Percentiles rank a stretch among this genome's conserved stretches.
Conservation (phyloP, 305 asterid species). For the Ilex paraguariensis region DNA sequence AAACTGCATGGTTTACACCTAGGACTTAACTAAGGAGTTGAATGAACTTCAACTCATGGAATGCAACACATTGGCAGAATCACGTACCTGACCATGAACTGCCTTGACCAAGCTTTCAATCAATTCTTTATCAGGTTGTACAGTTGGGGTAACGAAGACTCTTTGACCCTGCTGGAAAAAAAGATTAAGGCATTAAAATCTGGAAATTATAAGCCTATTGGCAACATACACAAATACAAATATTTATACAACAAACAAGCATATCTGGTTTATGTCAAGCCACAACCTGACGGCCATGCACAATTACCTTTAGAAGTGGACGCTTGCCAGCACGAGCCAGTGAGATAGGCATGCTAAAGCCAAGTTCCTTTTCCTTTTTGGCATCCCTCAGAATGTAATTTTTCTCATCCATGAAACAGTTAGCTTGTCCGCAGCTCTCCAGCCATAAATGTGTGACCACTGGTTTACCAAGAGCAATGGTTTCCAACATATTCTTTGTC, state of each 20-base stretch:
- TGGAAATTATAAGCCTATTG: not conserved
- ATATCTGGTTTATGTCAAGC: constrained; percentile 13
- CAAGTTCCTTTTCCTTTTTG: constrained; percentile 64
- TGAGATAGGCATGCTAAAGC: constrained; percentile 61
- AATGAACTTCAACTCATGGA: not conserved
- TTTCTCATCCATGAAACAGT: constrained; percentile 51
- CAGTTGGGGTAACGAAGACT: constrained; percentile 57
- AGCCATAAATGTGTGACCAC: constrained; percentile 79
- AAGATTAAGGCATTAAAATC: not conserved
- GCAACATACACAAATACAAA: not conserved
- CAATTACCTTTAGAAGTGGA: constrained; percentile 61
- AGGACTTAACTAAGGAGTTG: not conserved
- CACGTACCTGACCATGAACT: constrained; percentile 60
- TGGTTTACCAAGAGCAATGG: constrained; percentile 64
- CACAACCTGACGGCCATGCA: not conserved
- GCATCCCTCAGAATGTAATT: constrained; percentile 64
- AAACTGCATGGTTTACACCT: too few relatives aligned
- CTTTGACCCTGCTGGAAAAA: constrained; percentile 42
- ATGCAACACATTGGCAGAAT: not conserved
- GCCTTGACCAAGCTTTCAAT: constrained; percentile 55
- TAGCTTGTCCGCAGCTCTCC: constrained; percentile 65
- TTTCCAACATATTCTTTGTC: constrained; percentile 74
- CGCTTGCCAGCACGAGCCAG: constrained; percentile 51
- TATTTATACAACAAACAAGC: not conserved
- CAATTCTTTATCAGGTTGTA: constrained; percentile 50